A percentile compares a stretch with the other conserved stretches of the same genome.
Evolutionary conservation across 768 basidiomycete genomes (phyloP).

Genomic region (Hygrophoropsis aurantiaca): DNA sequence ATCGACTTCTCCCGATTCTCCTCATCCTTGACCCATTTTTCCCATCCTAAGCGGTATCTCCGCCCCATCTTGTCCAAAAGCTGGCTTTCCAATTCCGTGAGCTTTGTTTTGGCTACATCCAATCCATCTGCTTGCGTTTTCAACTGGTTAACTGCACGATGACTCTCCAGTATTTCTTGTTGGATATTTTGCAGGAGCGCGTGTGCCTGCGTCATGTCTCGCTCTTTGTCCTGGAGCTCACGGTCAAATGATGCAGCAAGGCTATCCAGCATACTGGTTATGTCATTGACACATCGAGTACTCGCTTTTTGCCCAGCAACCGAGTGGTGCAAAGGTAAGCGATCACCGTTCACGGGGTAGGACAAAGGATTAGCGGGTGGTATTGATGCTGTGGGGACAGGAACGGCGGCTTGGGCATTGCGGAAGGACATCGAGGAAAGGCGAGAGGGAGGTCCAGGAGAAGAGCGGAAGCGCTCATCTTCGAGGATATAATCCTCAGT

Average conservation of each 20-base stretch:
- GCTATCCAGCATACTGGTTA: slow-evolving; percentile 82
- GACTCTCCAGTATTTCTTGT: slow-evolving; percentile 85
- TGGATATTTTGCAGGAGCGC: slow-evolving; percentile 84
- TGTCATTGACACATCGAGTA: slow-evolving; percentile 81
- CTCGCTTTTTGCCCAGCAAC: slow-evolving; percentile 83
- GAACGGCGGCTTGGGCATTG: slow-evolving; percentile 62
- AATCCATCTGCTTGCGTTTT: slow-evolving; percentile 68
- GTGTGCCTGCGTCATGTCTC: slow-evolving; percentile 87
- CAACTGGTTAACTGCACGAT: slow-evolving; percentile 71
- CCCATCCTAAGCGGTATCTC: slow-evolving; percentile 84
- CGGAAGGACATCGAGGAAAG: slow-evolving; percentile 69
- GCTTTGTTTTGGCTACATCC: slow-evolving; percentile 52
- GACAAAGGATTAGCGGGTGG: slow-evolving; percentile 40
- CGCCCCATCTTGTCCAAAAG: slow-evolving; percentile 76
- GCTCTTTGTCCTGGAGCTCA: slow-evolving; percentile 88
- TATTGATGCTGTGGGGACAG: slow-evolving; percentile 29
- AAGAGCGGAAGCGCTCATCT: slow-evolving; percentile 94
- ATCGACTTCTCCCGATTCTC: slow-evolving; percentile 72
- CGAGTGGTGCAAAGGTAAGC: slow-evolving; percentile 81
- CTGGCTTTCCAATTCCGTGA: slow-evolving; percentile 64
- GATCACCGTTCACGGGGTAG: slow-evolving; percentile 57
- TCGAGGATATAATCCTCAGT: slow-evolving; percentile 99
- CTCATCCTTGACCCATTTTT: slow-evolving; percentile 90
- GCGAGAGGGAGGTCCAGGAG: slow-evolving; percentile 77
- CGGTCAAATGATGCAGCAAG: slow-evolving; percentile 89